Conservation (phyloP, 805 yeast genomes). For the Jamesozyma lodderae region DNA sequence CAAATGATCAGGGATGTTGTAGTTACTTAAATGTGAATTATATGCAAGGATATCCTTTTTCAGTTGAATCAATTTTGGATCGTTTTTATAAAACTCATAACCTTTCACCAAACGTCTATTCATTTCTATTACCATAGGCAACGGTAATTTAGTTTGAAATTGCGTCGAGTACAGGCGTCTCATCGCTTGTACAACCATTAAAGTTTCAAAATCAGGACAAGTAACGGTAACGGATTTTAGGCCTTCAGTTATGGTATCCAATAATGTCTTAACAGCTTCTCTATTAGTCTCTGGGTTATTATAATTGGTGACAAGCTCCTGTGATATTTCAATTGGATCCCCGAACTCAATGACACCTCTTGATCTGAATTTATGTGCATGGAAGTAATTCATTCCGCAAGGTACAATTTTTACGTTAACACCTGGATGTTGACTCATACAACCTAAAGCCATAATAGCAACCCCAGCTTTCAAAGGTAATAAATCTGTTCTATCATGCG, state of each 20-base stretch:
- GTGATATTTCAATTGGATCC: slow-evolving; percentile 61
- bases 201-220: slow-evolving; percentile 80
- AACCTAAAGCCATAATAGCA: slow-evolving; percentile 95
- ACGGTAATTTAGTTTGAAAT: slow-evolving; percentile 58
- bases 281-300: slow-evolving; percentile 42
- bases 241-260: slow-evolving; percentile 64
- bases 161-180: slow-evolving; percentile 65
- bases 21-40: slow-evolving; percentile 62
- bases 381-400: slow-evolving; percentile 95
- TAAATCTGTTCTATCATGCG: slow-evolving; percentile 87
- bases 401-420: slow-evolving; percentile 84
- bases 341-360: slow-evolving; percentile 96
- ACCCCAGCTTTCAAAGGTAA: slow-evolving; percentile 94
- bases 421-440: slow-evolving; percentile 68
- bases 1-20: slow-evolving; percentile 44
- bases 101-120: slow-evolving; percentile 81
- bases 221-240: slow-evolving; percentile 79
- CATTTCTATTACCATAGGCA: slow-evolving; percentile 81
- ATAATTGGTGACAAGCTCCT: slow-evolving; percentile 57
- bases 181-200: slow-evolving; percentile 85
- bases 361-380: slow-evolving; percentile 89
- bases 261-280: slow-evolving; percentile 62
- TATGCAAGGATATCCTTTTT: slow-evolving; percentile 59
- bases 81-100: slow-evolving; percentile 61
- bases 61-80: slow-evolving; percentile 54